phyloP scores from a whole-genome alignment of 1,284 basidiomycete genomes.

The Macrocystidia cucumis region DNA sequence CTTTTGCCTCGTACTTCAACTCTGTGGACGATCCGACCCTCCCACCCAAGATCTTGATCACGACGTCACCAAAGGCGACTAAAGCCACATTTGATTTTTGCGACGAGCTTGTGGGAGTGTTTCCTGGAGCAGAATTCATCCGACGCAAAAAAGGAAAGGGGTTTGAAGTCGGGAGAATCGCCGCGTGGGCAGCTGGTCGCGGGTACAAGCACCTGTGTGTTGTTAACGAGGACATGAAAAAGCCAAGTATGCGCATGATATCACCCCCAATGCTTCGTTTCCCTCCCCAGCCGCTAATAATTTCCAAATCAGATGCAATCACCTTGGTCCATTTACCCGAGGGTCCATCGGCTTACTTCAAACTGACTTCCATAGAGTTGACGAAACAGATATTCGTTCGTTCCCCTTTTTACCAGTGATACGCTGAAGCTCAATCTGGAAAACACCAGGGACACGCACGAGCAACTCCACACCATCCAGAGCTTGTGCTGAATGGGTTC shows the following conservation, averaged over 20 bases:
- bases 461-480: constrained; percentile 89
- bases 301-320: constrained; percentile 66
- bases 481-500: constrained; percentile 95
- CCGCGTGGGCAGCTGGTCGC: constrained; percentile 88
- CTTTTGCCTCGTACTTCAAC: constrained; percentile 66
- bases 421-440: constrained; percentile 1
- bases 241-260: constrained; percentile 65
- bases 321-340: constrained; percentile 88
- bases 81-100: constrained; percentile 84
- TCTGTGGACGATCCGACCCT: constrained; percentile 53
- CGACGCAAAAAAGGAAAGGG: constrained; percentile 88
- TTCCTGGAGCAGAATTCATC: constrained; percentile 94
- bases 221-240: constrained; percentile 92
- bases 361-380: constrained; percentile 82
- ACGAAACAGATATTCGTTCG: constrained; percentile 80
- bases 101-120: constrained; percentile 85
- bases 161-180: constrained; percentile 90
- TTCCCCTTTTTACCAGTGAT: constrained; percentile 2
- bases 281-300: constrained; percentile 1
- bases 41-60: constrained; percentile 85
- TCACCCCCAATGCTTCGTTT: constrained; percentile 2
- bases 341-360: constrained; percentile 96
- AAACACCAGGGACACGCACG: constrained; percentile 77
- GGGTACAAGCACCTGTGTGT: constrained; percentile 87
- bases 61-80: constrained; percentile 84